Evolutionary conservation across 2,329 filamentous ascomycete species (phyloP).

Genomic region (Botrytis paeoniae): DNA sequence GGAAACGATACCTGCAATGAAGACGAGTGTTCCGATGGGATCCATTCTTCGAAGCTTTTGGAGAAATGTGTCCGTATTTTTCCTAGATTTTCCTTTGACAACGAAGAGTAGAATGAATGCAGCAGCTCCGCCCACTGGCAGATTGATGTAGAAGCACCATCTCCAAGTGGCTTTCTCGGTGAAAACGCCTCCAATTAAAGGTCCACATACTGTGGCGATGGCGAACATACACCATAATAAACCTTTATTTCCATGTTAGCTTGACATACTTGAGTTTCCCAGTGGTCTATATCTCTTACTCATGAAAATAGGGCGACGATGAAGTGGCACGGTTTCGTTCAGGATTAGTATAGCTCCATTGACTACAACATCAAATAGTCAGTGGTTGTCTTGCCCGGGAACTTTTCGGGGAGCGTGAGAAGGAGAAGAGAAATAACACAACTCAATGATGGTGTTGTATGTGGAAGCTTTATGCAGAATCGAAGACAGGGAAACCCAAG

Average conservation of each 20-base stretch:
- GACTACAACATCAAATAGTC: background rate
- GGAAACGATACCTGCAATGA: slow-evolving; percentile 37
- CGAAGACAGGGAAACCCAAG: background rate
- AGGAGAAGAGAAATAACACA: no score
- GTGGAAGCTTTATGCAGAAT: background rate
- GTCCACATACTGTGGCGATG: slow-evolving; percentile 27
- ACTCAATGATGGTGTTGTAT: background rate
- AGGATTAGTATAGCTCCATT: slow-evolving; percentile 34
- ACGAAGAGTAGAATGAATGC: slow-evolving; percentile 12
- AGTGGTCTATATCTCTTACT: background rate
- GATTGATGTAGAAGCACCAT: slow-evolving; percentile 31
- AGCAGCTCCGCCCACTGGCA: slow-evolving; percentile 14
- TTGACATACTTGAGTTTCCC: background rate
- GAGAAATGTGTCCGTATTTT: background rate
- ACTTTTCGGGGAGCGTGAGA: background rate
- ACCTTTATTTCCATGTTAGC: background rate
- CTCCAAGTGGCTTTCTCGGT: slow-evolving; percentile 41
- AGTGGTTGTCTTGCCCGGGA: background rate
- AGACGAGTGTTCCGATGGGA: slow-evolving; percentile 38
- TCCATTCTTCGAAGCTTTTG: slow-evolving; percentile 31
- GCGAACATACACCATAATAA: slow-evolving; percentile 48
- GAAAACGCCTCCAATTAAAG: slow-evolving; percentile 37
- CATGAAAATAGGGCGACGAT: slow-evolving; percentile 21
- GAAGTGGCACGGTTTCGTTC: slow-evolving; percentile 21
- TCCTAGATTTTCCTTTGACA: background rate